Evolutionary conservation across 352 stramenopile genomes (phyloP).

Genomic region (Elongisporangium undulatum): DNA sequence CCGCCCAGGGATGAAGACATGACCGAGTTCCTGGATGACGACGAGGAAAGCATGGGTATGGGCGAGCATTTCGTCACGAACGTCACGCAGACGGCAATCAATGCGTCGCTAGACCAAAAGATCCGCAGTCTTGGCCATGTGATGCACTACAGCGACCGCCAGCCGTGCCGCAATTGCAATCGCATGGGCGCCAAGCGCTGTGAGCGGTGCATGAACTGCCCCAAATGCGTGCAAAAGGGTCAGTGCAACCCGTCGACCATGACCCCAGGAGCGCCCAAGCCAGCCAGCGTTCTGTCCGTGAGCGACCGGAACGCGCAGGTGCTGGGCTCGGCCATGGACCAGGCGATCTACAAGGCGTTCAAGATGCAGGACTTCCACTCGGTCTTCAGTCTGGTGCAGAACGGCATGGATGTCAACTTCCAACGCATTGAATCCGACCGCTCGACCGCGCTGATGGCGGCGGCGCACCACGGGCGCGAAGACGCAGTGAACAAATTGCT

Average conservation of each 20-base stretch:
- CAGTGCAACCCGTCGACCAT: conserved; percentile 30
- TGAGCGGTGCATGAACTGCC: conserved; percentile 52
- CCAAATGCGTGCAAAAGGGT: conserved; percentile 75
- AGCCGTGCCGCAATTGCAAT: conserved; percentile 56
- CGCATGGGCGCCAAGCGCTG: conserved; percentile 79
- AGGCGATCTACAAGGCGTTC: conserved; percentile 78
- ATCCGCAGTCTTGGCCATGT: conserved; percentile 60
- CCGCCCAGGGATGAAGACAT: conserved; percentile 46
- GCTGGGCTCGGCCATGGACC: conserved; percentile 79
- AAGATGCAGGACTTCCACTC: conserved; percentile 73
- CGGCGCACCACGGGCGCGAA: conserved; percentile 74
- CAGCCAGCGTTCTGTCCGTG: conserved; percentile 41
- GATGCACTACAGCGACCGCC: conserved; percentile 72
- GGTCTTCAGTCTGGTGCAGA: conserved; percentile 74
- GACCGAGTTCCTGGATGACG: conserved; percentile 60
- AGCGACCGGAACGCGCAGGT: conserved; percentile 74
- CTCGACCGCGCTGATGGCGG: conserved; percentile 74
- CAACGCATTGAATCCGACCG: conserved; percentile 73
- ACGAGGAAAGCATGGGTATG: conserved; percentile 39
- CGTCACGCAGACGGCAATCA: conserved; percentile 60
- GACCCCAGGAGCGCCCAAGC: not conserved
- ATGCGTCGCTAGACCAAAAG: conserved; percentile 67
- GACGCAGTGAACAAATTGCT: conserved; percentile 65
- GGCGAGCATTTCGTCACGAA: conserved; percentile 72
- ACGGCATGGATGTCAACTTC: conserved; percentile 86